Evolutionary conservation across 331 rosid species (phyloP).

Genomic region (Erythrophleum ivorense): DNA sequence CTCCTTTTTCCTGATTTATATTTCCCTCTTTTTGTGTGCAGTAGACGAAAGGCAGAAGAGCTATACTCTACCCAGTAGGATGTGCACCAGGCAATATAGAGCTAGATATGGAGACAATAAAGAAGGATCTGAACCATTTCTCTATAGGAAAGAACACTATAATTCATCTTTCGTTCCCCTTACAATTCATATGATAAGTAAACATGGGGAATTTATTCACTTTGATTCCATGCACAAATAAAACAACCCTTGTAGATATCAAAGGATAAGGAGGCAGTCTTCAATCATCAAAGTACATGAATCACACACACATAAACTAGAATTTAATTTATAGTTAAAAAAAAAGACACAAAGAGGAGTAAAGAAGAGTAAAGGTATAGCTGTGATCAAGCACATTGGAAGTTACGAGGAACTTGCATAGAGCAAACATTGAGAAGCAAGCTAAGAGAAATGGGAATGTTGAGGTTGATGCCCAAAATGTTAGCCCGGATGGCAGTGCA

Average conservation of each 20-base stretch:
- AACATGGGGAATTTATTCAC: constrained; percentile 1
- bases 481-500: constrained; percentile 78
- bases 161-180: constrained; percentile 12
- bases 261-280: constrained; percentile 35
- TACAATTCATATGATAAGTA: constrained; percentile 4
- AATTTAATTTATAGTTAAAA: neutral
- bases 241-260: neutral
- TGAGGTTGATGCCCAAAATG: constrained; percentile 73
- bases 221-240: neutral
- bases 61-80: neutral
- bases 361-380: too few relatives aligned
- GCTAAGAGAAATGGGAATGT: constrained; percentile 71
- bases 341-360: neutral
- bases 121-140: neutral
- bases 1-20: neutral
- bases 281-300: constrained; percentile 24
- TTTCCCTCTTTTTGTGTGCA: neutral
- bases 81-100: neutral
- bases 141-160: neutral
- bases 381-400: constrained; percentile 59
- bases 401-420: constrained; percentile 52
- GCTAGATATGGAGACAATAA: neutral
- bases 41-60: neutral
- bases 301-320: constrained; percentile 14
- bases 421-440: constrained; percentile 79